phyloP scores from a whole-genome alignment of 2,329 filamentous ascomycete species.

The Tolypocladium nubicola region DNA sequence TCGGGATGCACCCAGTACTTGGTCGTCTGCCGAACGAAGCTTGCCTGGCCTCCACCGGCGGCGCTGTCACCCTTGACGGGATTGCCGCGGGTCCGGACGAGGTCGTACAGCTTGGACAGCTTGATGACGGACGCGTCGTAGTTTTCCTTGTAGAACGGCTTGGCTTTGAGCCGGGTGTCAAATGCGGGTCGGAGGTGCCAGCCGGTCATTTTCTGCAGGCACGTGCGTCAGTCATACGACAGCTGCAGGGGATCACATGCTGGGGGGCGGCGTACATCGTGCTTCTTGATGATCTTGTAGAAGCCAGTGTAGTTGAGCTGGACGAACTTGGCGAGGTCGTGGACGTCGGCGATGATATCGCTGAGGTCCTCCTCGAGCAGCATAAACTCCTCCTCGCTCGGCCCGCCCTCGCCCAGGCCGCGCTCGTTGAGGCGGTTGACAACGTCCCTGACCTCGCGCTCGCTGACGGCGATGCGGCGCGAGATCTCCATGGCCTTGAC shows the following conservation, averaged over 20 bases:
- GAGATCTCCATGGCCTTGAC: conserved; percentile 96
- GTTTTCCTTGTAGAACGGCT: conserved; percentile 98
- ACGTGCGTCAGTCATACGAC: conserved; percentile 9
- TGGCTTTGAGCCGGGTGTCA: conserved; percentile 84
- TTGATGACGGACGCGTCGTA: conserved; percentile 94
- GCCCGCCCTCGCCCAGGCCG: conserved; percentile 44
- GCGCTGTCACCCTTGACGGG: conserved; percentile 86
- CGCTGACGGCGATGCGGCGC: conserved; percentile 74
- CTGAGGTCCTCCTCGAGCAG: conserved; percentile 88
- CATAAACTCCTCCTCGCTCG: conserved; percentile 87
- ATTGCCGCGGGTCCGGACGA: conserved; percentile 86
- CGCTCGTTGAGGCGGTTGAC: conserved; percentile 62
- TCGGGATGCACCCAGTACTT: conserved; percentile 99
- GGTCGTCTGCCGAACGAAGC: conserved; percentile 92
- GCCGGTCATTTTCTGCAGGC: conserved; percentile 73
- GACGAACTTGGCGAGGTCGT: conserved; percentile 95
- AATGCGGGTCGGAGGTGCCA: conserved; percentile 96
- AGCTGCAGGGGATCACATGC: conserved; percentile 29
- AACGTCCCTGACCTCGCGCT: conserved; percentile 83
- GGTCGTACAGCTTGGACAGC: conserved; percentile 88
- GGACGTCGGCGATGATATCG: conserved; percentile 96
- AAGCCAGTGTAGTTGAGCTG: conserved; percentile 98
- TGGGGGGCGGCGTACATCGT: conserved; percentile 55
- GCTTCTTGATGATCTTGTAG: conserved; percentile 99
- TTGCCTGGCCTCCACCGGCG: conserved; percentile 85